Conservation (phyloP, 2,329 filamentous ascomycete genomes). For the Microdochium nivale region DNA sequence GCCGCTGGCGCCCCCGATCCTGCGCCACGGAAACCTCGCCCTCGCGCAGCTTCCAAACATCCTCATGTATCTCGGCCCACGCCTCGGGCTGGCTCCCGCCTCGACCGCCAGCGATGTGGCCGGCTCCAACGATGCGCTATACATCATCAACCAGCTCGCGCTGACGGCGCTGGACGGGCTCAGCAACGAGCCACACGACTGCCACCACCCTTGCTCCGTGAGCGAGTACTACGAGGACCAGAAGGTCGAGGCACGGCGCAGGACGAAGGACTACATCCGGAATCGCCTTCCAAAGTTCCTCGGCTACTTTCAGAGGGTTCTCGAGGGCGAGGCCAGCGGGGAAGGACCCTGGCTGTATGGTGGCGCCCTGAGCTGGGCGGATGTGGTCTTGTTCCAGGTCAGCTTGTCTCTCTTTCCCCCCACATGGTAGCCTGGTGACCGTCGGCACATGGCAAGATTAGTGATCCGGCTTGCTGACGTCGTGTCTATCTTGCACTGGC, state of each 20-base stretch:
- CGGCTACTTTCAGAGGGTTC: slow-evolving; percentile 58
- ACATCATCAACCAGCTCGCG: slow-evolving; percentile 52
- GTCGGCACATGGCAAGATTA: not conserved
- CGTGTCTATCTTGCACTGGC: slow-evolving; percentile 3
- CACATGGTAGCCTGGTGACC: not conserved
- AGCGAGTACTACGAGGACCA: slow-evolving; percentile 66
- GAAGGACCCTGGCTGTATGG: slow-evolving; percentile 60
- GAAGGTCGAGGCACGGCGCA: slow-evolving; percentile 54
- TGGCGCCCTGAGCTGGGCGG: slow-evolving; percentile 58
- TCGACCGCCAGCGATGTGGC: slow-evolving; percentile 29
- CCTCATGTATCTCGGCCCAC: slow-evolving; percentile 58
- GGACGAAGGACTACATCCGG: slow-evolving; percentile 47
- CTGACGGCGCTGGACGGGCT: slow-evolving; percentile 65
- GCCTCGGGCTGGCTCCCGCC: slow-evolving; percentile 45
- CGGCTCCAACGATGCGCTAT: slow-evolving; percentile 34
- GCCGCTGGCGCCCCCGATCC: slow-evolving; percentile 55
- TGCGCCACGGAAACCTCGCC: slow-evolving; percentile 51
- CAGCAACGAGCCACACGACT: slow-evolving; percentile 64
- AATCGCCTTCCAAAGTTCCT: slow-evolving; percentile 65
- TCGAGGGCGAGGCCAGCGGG: slow-evolving; percentile 47
- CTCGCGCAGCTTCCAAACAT: slow-evolving; percentile 68
- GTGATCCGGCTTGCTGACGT: not conserved
- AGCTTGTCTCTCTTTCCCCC: slow-evolving; percentile 9
- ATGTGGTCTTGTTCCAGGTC: slow-evolving; percentile 66
- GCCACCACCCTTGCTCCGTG: slow-evolving; percentile 61